Percentiles rank a stretch among this genome's conserved stretches.
phyloP scores from a whole-genome alignment of 176 grass and related monocot genomes.

The Eleusine indica region DNA sequence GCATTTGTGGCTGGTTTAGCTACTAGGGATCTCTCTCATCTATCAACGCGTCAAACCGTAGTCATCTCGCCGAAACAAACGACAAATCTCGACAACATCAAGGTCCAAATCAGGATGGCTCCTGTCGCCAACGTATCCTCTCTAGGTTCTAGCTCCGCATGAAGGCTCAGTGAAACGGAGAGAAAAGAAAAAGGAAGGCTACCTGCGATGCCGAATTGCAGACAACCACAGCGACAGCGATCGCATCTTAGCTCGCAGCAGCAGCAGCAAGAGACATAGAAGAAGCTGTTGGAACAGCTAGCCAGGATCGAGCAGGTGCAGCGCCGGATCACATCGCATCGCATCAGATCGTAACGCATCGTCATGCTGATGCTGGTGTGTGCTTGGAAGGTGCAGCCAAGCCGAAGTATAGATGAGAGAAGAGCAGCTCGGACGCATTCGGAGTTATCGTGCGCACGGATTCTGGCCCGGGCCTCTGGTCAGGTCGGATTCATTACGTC shows the following conservation, averaged over 20 bases:
- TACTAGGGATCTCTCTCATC: neutral
- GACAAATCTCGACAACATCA: neutral
- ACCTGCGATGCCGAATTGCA: neutral
- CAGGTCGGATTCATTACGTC: neutral
- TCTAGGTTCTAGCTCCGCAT: neutral
- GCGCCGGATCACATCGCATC: slow-evolving; percentile 1
- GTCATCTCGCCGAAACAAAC: neutral
- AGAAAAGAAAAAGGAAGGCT: neutral
- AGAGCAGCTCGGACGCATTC: neutral
- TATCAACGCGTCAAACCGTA: neutral
- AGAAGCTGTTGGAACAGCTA: neutral
- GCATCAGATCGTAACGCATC: neutral
- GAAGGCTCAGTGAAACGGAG: neutral
- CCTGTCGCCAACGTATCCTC: neutral
- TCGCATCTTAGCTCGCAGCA: neutral
- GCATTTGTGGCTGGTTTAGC: neutral
- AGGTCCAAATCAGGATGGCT: slow-evolving; percentile 8
- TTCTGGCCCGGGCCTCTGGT: too few species aligned
- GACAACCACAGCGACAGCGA: slow-evolving; percentile 2
- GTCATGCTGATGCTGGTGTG: neutral
- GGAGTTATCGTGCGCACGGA: neutral
- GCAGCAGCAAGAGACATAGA: neutral
- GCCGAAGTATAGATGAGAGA: slow-evolving; percentile 2
- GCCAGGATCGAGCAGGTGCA: neutral
- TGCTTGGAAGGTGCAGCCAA: neutral